Base-by-base conservation (phyloP, 306 rosid genomes). In the Hippophae gyantsensis region DNA sequence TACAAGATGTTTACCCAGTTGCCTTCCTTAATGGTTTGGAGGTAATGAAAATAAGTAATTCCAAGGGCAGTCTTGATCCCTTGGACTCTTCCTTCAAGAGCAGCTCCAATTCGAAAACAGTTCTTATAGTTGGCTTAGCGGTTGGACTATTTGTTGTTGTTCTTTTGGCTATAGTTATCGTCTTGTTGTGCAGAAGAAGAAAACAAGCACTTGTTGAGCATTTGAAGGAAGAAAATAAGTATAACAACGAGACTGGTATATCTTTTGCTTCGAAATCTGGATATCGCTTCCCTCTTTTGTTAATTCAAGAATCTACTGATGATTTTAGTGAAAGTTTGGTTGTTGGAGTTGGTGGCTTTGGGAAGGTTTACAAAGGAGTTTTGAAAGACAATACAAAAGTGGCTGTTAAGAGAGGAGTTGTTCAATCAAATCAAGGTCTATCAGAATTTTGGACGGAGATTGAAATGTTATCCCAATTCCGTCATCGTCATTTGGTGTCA, bases 401-500 rank as follows among this genome's bases (percentile, higher is more conserved):
- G 54, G 94, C 94, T 13, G 84, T 86, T 32, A 86, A 82, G 67
- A 75, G 89, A 61, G 89, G 86, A 7, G 51, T 66, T 42, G 45
- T 75, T 10, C 65, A 73, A 56, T 82, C 89, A 48, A 70, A 65
- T 45, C 89, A 80, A 60, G 89, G 94, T 26, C 81, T 78, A 56
- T 71, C 62, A 10, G 94, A 86, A 66, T 86, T 86, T 46, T 60
- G 64, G 56, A 82, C 86, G 0, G 94, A 86, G 68, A 82, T 86
- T n/a, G 85, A 82, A 70, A 83, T 86, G 86, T 40, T 86, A 41
- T 86, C 94, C 8, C 79, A 78, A 43, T 78, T 86, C 48, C 84
- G 89, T 27, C 94, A 86, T 54, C 82, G 86, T 9, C 89, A 85
- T 78, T 68, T 85, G 71, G 94, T 85, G 10, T 75, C 94, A 3